phyloP scores from a whole-genome alignment of 495 filamentous ascomycete genomes.

The Bryoglossum gracile region DNA sequence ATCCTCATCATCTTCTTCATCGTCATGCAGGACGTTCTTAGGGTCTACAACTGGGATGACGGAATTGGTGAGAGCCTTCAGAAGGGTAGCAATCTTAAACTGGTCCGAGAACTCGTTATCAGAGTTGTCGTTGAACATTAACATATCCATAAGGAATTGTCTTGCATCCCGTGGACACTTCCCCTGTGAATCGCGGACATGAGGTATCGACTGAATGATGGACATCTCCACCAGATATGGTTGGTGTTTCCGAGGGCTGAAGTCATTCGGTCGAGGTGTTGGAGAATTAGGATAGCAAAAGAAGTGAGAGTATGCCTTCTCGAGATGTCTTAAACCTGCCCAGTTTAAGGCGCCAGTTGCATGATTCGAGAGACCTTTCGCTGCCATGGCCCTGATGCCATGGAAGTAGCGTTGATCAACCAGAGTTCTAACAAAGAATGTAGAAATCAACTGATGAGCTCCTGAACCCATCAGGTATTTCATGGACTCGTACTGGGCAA shows the following conservation, averaged over 20 bases:
- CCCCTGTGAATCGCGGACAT: slow-evolving; percentile 66
- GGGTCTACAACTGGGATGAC: slow-evolving; percentile 46
- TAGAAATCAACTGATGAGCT: slow-evolving; percentile 70
- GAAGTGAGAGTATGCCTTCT: slow-evolving; percentile 75
- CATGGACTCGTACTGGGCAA: slow-evolving; percentile 79
- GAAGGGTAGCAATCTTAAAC: slow-evolving; percentile 75
- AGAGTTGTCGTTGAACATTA: slow-evolving; percentile 89
- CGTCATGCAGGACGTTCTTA: slow-evolving; percentile 37
- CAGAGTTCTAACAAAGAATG: slow-evolving; percentile 77
- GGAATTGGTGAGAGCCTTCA: slow-evolving; percentile 70
- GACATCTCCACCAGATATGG: slow-evolving; percentile 78
- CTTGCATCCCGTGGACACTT: slow-evolving; percentile 69
- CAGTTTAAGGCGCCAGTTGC: slow-evolving; percentile 61
- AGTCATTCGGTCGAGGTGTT: slow-evolving; percentile 83
- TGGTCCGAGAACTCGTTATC: slow-evolving; percentile 82
- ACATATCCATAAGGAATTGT: slow-evolving; percentile 74
- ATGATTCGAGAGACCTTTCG: slow-evolving; percentile 63
- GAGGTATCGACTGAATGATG: slow-evolving; percentile 71
- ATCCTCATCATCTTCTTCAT: slow-evolving; percentile 49
- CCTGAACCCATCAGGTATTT: slow-evolving; percentile 32
- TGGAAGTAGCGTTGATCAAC: slow-evolving; percentile 92
- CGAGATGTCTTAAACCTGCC: slow-evolving; percentile 77
- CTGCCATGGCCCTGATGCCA: slow-evolving; percentile 79
- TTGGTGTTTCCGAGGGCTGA: slow-evolving; percentile 68
- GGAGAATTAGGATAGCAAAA: slow-evolving; percentile 71